Percentiles rank a stretch among this genome's conserved stretches.
Conservation (phyloP, 768 basidiomycete species). For the Lactarius evosmus region DNA sequence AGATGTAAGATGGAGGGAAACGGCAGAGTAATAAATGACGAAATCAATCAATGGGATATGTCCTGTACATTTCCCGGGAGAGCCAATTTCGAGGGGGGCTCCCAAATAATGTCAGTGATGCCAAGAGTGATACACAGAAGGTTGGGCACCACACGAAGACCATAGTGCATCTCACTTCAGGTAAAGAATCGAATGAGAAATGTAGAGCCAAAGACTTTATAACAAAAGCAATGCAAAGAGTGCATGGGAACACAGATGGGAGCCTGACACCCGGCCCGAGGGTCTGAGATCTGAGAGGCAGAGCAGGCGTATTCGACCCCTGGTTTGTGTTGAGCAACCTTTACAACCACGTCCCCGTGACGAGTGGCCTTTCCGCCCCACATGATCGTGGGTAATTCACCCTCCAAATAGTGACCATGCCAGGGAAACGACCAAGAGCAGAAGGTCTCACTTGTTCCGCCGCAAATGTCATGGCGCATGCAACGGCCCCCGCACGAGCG, state of each 20-base stretch:
- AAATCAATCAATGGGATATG: no score
- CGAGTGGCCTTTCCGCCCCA: conserved; percentile 20
- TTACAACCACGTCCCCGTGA: conserved; percentile 10
- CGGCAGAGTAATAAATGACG: no score
- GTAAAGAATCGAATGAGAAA: background rate
- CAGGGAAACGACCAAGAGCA: conserved; percentile 10
- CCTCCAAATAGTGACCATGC: conserved; percentile 10
- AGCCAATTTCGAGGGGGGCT: background rate
- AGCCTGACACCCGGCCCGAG: no score
- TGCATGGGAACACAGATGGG: no score
- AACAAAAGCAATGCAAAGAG: no score
- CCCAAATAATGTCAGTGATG: background rate
- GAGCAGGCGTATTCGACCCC: background rate
- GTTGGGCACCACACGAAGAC: background rate
- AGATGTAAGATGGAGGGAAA: background rate
- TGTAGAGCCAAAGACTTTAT: no score
- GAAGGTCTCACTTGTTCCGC: conserved; percentile 8
- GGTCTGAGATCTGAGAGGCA: no score
- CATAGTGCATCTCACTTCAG: background rate
- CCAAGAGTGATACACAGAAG: background rate
- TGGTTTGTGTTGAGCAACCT: background rate
- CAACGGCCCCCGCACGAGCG: conserved; percentile 17
- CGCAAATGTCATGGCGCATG: conserved; percentile 15
- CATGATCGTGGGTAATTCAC: background rate
- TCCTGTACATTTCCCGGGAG: background rate